Base-by-base conservation (phyloP, 208 protist species). In the Angomonas deanei region DNA sequence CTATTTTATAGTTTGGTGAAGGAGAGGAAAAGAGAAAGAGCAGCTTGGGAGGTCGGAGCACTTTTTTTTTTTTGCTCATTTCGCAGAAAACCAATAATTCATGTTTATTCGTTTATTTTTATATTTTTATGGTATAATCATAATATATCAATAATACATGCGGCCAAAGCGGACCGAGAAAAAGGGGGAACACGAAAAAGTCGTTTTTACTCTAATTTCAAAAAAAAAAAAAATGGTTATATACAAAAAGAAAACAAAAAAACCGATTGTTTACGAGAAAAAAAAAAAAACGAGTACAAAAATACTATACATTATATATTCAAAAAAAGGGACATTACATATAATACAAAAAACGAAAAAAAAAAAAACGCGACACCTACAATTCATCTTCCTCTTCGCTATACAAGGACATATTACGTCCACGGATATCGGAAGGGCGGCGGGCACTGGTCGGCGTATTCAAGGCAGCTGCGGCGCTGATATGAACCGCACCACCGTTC, bases 271-370 rank as follows among this genome's bases (percentile, higher is more conserved):
- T 42, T 15, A 42, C 34, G 23, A 11, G 2, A 63, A 21, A 23
- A 52, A 6, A 30, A 39, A 52, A 33, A 33, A 52, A 64, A 4
- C 10, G 23, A 53, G 3, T 11, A 62, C 8, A 24, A 34, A 33
- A 62, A 62, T n/a, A 62, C 36, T n/a, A 62, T 15, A 32, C 19
- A 54, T 19, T 31, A 54, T 15, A 54, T 15, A 23, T 31, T 42
- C 4, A 61, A 24, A 26, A 61, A 21, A 39, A 28, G 34, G 32
- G 36, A 34, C 15, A 34, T 59, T 38, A 60, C 28, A 17, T 27
- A 58, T 49, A 34, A 52, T 3, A 28, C 24, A 55, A 70, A 49
- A 48, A 47, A 52, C 10, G 46, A 63, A 54, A 46, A 28, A 17
- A 46, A 47, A 57, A 48, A 42, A n/a, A n/a, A n/a, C n/a, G n/a